Evolutionary conservation across 805 yeast genomes (phyloP).

Genomic region (Lachancea sp.): DNA sequence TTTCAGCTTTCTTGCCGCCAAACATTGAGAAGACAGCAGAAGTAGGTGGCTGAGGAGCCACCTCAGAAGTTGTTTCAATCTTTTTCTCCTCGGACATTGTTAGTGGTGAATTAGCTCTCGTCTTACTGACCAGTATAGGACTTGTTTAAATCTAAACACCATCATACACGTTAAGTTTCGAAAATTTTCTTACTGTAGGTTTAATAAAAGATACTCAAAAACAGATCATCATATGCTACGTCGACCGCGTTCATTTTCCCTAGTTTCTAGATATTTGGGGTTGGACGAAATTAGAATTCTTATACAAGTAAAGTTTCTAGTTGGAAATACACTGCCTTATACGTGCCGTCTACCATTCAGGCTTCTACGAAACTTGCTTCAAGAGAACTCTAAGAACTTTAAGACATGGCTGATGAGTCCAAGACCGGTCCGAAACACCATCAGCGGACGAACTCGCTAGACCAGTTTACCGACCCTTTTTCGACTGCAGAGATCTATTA

Average conservation of each 20-base stretch:
- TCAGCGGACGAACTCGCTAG: constrained; percentile 38
- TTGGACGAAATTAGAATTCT: not conserved
- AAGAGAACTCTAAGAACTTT: not conserved
- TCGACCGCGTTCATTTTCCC: not conserved
- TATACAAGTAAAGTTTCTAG: not conserved
- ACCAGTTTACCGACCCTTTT: constrained; percentile 53
- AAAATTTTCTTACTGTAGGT: not conserved
- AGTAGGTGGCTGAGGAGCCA: constrained; percentile 51
- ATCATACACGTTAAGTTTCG: not conserved
- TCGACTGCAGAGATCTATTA: constrained; percentile 66
- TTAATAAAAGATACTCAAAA: not conserved
- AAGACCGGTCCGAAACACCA: constrained; percentile 7
- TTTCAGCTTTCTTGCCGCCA: constrained; percentile 80
- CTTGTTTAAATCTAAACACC: not conserved
- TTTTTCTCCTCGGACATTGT: constrained; percentile 20
- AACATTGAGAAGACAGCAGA: constrained; percentile 89
- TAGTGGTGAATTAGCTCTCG: not conserved
- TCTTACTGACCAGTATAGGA: not conserved
- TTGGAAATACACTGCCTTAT: not conserved
- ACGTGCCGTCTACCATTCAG: not conserved
- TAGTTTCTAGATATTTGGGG: not conserved
- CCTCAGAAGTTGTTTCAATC: constrained; percentile 16
- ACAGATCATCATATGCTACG: not conserved
- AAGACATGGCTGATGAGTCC: not conserved
- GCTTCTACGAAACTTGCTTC: not conserved